Percentiles rank a stretch among this genome's conserved stretches.
These are phyloP conservation scores for Rhododendron williamsianum DNA, from an alignment of 148 eudicot genomes.

Conservation along the genomic window DNA sequence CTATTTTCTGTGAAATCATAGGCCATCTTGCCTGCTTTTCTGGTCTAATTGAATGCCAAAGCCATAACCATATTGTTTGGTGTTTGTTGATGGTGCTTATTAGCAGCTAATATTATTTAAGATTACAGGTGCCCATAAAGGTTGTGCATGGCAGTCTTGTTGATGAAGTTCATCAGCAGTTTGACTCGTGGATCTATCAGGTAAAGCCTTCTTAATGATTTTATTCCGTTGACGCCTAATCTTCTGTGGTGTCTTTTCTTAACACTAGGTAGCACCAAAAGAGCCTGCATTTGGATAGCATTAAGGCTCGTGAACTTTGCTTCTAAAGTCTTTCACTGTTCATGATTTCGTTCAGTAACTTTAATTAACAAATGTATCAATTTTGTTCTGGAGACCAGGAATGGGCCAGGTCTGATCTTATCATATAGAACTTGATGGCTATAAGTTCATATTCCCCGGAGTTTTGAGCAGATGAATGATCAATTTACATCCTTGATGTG, in stretches of 20 bases:
- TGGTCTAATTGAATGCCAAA: background rate
- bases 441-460: background rate
- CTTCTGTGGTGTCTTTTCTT: background rate
- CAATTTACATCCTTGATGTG: background rate
- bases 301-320: background rate
- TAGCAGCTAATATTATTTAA: background rate
- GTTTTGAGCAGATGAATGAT: background rate
- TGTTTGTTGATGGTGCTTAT: background rate
- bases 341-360: background rate
- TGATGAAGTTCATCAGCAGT: conserved; percentile 80
- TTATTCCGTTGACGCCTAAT: background rate
- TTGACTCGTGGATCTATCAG: conserved; percentile 77
- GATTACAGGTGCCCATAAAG: conserved; percentile 43
- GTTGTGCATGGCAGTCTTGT: conserved; percentile 70
- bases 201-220: conserved; percentile 18
- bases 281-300: conserved; percentile 6
- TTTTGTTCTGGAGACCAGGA: background rate
- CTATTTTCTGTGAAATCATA: background rate
- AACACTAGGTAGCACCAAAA: background rate
- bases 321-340: background rate
- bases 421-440: background rate
- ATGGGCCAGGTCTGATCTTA: background rate
- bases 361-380: background rate
- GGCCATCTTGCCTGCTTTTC: background rate
- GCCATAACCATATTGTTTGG: background rate